Base-by-base conservation (phyloP, 1,284 basidiomycete species). In the Ceratobasidium sp. region DNA sequence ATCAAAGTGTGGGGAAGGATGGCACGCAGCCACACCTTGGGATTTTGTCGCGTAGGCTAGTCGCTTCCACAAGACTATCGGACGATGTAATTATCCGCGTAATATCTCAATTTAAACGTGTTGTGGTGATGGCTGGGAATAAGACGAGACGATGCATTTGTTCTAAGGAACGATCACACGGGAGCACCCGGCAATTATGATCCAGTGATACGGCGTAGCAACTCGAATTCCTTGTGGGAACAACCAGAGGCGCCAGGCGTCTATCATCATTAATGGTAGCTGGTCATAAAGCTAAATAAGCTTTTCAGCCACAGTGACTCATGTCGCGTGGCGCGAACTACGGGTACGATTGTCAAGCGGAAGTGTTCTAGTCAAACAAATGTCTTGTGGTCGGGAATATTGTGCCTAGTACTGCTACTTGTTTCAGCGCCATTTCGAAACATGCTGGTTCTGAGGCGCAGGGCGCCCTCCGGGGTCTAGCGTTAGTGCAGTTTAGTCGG, bases 241-340 rank as follows among this genome's bases (percentile, higher is more conserved):
- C 13, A 1, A 1, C 4, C 10, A 20, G 7, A 39, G 47, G 54
- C 68, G 68, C 68, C 31, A 13, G 54, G 68, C 68, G 68, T 10
- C 54, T 71, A 71, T 60, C 56, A 1, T 13, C 13, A 23, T 42
- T 37, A 45, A 69, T 23, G 26, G 2, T 28, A 6, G 20, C 20
- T 17, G 15, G 33, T 60, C 33, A 28, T 71, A 60, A 71, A 71
- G 68, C 23, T 53, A 71, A 71, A 71, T 71, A 71, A 71, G 56
- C 39, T 71, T 71, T 49, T 35, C 58, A 35, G 28, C 56, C 23
- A 28, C 42, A 28, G 39, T 58, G 67, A 69, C 35, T 69, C 67
- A 56, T 4, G 54, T 53, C n/a, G 13, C 47, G 66, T 68, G 66
- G 66, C 66, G 49, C 66, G 66, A 28, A 35, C 23, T 37, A 20